phyloP scores from a whole-genome alignment of 129 eudicot species.

The Centella asiatica region DNA sequence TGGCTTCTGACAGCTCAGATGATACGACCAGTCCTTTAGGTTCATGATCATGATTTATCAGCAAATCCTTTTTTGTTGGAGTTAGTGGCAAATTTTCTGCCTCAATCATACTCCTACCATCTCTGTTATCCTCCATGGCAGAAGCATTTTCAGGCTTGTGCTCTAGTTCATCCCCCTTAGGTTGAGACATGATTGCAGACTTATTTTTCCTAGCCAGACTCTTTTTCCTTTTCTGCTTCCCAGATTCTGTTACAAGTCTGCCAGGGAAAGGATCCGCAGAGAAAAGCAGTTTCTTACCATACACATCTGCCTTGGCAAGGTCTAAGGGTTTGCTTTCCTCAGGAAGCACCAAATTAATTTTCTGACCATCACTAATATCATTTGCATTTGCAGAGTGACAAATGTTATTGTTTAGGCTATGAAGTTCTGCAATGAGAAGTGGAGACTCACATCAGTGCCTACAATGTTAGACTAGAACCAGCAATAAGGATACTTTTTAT shows the following conservation, averaged over 20 bases:
- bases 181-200: constrained; percentile 8
- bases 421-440: constrained; percentile 5
- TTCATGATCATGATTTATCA: background rate
- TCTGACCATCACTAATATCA: constrained; percentile 6
- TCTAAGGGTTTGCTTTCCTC: constrained; percentile 2
- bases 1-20: no score
- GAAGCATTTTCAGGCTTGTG: constrained; percentile 9
- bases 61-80: constrained; percentile 12
- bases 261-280: background rate
- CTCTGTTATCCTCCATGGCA: constrained; percentile 4
- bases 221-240: constrained; percentile 16
- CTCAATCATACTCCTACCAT: constrained; percentile 5
- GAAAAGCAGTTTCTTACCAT: background rate
- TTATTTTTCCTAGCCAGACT: constrained; percentile 17
- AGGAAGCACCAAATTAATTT: constrained; percentile 10
- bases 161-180: constrained; percentile 11
- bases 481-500: background rate
- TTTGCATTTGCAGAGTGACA: constrained; percentile 9
- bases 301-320: background rate
- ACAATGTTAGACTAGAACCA: background rate
- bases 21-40: no score
- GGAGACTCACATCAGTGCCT: constrained; percentile 24
- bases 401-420: constrained; percentile 12
- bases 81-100: constrained; percentile 1
- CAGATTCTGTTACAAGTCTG: constrained; percentile 12